Percentiles rank a stretch among this genome's conserved stretches.
Conservation (phyloP, 2,329 filamentous ascomycete species). For the Phialophora tarda region DNA sequence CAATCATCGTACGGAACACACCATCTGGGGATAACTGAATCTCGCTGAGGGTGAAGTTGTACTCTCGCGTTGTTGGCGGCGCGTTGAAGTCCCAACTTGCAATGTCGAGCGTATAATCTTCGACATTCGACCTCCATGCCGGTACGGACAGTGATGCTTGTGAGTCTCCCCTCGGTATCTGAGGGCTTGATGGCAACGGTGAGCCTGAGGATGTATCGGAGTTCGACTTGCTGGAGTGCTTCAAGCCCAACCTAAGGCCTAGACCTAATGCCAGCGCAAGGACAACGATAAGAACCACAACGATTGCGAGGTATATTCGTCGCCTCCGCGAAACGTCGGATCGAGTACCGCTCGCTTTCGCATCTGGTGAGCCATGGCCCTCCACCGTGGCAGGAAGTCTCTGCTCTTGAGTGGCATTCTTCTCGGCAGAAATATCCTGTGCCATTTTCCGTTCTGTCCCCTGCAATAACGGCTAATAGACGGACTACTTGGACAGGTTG, state of each 20-base stretch:
- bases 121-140: slow-evolving; percentile 15
- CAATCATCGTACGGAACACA: slow-evolving; percentile 60
- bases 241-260: slow-evolving; percentile 17
- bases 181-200: slow-evolving; percentile 9
- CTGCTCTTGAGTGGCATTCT: not conserved
- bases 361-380: not conserved
- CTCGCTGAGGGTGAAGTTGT: slow-evolving; percentile 61
- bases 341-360: not conserved
- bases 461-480: not conserved
- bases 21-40: slow-evolving; percentile 61
- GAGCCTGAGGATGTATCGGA: not conserved
- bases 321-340: slow-evolving; percentile 7
- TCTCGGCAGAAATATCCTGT: slow-evolving; percentile 6
- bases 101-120: slow-evolving; percentile 63
- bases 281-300: slow-evolving; percentile 5
- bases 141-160: slow-evolving; percentile 13
- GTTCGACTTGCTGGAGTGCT: slow-evolving; percentile 4
- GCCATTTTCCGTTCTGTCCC: slow-evolving; percentile 8
- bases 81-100: slow-evolving; percentile 61
- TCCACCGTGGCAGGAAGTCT: not conserved
- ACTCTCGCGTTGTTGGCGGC: slow-evolving; percentile 58
- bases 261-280: slow-evolving; percentile 16
- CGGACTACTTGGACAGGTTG: not conserved
- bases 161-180: slow-evolving; percentile 6
- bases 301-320: not conserved